These are phyloP conservation scores for Phytophthora crassamura DNA, from an alignment of 352 stramenopile species.

Conservation along the genomic window DNA sequence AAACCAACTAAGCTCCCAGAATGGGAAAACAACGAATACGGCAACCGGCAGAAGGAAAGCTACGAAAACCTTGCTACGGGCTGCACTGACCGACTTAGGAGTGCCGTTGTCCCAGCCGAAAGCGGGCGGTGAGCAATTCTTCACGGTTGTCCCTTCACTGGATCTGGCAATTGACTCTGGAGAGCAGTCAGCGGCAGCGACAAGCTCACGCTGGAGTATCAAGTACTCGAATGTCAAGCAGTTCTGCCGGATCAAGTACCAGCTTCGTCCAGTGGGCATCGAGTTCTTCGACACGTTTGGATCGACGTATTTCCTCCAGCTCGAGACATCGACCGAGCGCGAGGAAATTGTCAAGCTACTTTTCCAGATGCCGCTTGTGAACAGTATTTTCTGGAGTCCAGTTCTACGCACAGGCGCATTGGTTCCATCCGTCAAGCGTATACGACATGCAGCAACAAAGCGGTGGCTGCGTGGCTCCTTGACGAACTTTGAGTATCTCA, in stretches of 20 bases:
- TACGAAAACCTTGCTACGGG: slow-evolving; percentile 57
- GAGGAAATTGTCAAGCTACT: slow-evolving; percentile 77
- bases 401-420: slow-evolving; percentile 68
- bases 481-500: slow-evolving; percentile 97
- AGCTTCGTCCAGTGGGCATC: slow-evolving; percentile 76
- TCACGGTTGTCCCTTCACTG: slow-evolving; percentile 54
- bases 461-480: slow-evolving; percentile 71
- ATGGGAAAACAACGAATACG: slow-evolving; percentile 7
- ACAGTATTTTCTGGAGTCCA: slow-evolving; percentile 84
- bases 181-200: not conserved
- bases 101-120: slow-evolving; percentile 56
- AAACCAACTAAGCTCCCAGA: slow-evolving; percentile 19
- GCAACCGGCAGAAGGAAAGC: slow-evolving; percentile 43
- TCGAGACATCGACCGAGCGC: slow-evolving; percentile 56
- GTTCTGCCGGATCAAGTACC: slow-evolving; percentile 83
- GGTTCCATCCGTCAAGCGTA: slow-evolving; percentile 68
- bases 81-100: slow-evolving; percentile 60
- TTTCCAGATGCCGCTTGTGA: slow-evolving; percentile 84
- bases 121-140: slow-evolving; percentile 38
- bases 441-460: slow-evolving; percentile 75
- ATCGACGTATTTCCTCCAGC: slow-evolving; percentile 76
- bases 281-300: slow-evolving; percentile 80
- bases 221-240: slow-evolving; percentile 74
- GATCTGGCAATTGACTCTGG: not conserved
- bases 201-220: slow-evolving; percentile 61